Evolutionary conservation across 106 monocot species (phyloP).

Genomic region (Acorus calamus): DNA sequence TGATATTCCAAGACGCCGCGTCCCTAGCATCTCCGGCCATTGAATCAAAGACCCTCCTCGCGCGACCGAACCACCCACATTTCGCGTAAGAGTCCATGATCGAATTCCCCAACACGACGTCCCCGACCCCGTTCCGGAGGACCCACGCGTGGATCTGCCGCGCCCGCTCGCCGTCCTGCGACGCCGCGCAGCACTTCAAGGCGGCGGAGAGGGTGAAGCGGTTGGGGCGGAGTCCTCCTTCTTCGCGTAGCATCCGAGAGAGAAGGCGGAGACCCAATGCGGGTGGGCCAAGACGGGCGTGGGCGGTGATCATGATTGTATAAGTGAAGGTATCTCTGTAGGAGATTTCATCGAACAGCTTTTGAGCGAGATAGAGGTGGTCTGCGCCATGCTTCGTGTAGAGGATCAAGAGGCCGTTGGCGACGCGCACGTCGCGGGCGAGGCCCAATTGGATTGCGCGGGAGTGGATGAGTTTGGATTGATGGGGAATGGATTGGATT

Average conservation of each 20-base stretch:
- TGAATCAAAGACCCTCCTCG: constrained; percentile 25
- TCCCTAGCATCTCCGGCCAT: constrained; percentile 35
- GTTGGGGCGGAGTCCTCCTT: constrained; percentile 20
- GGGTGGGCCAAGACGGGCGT: constrained; percentile 10
- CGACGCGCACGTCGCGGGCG: constrained; percentile 8
- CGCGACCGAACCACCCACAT: constrained; percentile 25
- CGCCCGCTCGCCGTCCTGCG: constrained; percentile 13
- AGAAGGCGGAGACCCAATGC: constrained; percentile 26
- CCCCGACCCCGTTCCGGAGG: constrained; percentile 33
- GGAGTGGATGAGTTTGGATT: constrained; percentile 23
- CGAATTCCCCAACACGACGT: constrained; percentile 48
- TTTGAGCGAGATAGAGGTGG: constrained; percentile 21
- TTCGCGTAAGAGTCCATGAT: constrained; percentile 66
- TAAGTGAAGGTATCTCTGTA: constrained; percentile 25
- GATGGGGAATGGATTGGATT: background rate
- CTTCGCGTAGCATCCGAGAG: constrained; percentile 28
- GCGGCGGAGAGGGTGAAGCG: constrained; percentile 44
- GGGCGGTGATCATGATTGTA: constrained; percentile 48
- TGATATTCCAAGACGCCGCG: constrained; percentile 62
- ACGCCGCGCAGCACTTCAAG: constrained; percentile 40
- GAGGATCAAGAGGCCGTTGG: constrained; percentile 14
- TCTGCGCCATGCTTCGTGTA: constrained; percentile 17
- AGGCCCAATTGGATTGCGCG: constrained; percentile 31
- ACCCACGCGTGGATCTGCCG: constrained; percentile 67
- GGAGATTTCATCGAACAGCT: constrained; percentile 50